Evolutionary conservation across 1,284 basidiomycete genomes (phyloP), one percentile per base, ranked within the genome.

Genomic region (Ustilago hordei): DNA sequence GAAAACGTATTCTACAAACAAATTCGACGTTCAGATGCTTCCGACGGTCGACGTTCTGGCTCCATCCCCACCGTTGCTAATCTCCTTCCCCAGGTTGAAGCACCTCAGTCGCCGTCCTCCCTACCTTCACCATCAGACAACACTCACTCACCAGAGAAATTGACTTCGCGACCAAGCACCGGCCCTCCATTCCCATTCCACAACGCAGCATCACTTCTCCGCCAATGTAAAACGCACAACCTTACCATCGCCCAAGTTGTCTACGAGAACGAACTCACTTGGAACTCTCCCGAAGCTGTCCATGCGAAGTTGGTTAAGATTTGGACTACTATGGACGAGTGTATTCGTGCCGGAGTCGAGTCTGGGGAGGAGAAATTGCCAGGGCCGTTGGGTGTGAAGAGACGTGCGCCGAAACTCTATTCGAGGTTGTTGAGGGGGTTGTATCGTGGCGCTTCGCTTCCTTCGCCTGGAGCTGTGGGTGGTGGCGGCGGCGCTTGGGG

Each of bases 1-100:
- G 95, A 98, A 87, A 98, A 98, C 86, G 86, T 98, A 75, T 98
- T 94, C 86, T 98, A 98, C 89, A 95, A 95, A 86, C 91, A 93
- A n/a, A 93, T 95, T n/a, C 91, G 95, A 84, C 93, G 95, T 85
- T 88, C 89, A 56, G 89, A 89, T 12, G 95, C 95, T 6, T 91
- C 92, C 61, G 90, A 90, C 23, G 91, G 92, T 32, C 90, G 95
- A 36, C 68, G 80, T 8, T 56, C 75, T 17, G 89, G 88, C 28
- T 71, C 72, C 11, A 38, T 67, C 5, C 50, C 65, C 15, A 43
- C 38, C 9, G 38, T 45, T 15, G 59, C 64, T n/a, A 59, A 48
- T 19, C 50, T 64, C 4, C 34, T 64, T 17, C 59, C 66, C 2
- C 60, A 64, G 45, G 65, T 72, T 19, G 62, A 77, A 48, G 61